Conservation (phyloP, 176 grass and related monocot species). For the Oryza australiensis region DNA sequence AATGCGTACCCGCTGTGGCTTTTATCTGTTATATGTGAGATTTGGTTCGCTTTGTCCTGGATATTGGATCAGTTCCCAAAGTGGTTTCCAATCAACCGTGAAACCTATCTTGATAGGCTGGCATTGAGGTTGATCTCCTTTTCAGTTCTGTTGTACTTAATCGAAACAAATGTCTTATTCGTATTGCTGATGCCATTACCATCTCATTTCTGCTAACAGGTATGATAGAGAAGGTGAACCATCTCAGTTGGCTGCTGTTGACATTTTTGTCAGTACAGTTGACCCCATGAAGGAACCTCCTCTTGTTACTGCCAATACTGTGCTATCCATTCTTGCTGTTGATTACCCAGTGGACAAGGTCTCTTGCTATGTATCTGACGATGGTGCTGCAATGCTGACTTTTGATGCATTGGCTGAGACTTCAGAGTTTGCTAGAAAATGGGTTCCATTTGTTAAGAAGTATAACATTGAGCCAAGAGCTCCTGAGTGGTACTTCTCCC, state of each 20-base stretch:
- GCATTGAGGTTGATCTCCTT: conserved; percentile 82
- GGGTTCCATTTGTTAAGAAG: conserved; percentile 97
- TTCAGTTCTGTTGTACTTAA: conserved; percentile 30
- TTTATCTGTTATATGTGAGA: conserved; percentile 99
- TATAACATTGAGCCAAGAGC: conserved; percentile 96
- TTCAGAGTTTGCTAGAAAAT: conserved; percentile 99
- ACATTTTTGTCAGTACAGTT: conserved; percentile 99
- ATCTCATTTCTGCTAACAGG: conserved; percentile 51
- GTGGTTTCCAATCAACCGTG: conserved; percentile 97
- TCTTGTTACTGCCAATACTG: conserved; percentile 96
- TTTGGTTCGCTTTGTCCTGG: conserved; percentile 99
- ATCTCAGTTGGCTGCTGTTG: conserved; percentile 96
- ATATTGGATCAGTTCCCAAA: conserved; percentile 99
- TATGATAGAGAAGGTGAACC: conserved; percentile 97
- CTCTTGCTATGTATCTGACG: conserved; percentile 99
- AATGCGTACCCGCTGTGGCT: conserved; percentile 88
- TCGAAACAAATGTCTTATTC: conserved; percentile 15
- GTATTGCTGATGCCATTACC: conserved; percentile 25
- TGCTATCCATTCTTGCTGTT: conserved; percentile 96
- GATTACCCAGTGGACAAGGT: conserved; percentile 98
- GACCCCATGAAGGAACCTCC: conserved; percentile 99
- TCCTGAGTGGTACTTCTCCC: conserved; percentile 90
- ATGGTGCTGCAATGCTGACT: conserved; percentile 96
- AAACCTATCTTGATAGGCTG: conserved; percentile 98
- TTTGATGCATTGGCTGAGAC: conserved; percentile 95